Evolutionary conservation across 305 asterid genomes (phyloP), one percentile per base, ranked within the genome.

Genomic region (Solanum hybrid): DNA sequence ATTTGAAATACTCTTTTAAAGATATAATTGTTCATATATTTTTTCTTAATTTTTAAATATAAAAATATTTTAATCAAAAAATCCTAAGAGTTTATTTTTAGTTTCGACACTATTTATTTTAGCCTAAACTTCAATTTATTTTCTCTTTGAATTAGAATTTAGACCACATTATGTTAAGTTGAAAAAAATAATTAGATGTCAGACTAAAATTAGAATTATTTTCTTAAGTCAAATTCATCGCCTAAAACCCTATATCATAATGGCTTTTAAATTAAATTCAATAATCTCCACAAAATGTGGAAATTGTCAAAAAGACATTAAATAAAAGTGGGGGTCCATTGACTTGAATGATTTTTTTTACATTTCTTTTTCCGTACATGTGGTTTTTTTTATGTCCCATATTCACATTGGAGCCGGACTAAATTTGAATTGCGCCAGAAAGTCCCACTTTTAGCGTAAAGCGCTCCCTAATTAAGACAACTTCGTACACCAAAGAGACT

Each of bases 401-500:
- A 57, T 18, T 0, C n/a, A 51, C n/a, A 18, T 51, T 6, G 0
- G 2, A 1, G 2, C 0, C 0, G 4, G 26, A 20, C 2, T 61
- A 61, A 61, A 61, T 61, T 61, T 61, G 1, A 7, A 61, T 61
- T 20, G 10, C 0, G 0, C 1, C 10, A 0, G 1, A 57, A 57
- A 20, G 11, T 57, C 11, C 4, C 11, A 57, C 4, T 18, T 20
- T 57, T 57, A 57, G 5, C 0, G 1, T 51, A 51, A 51, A 16
- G 0, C 11, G 0, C 26, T 20, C 11, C 4, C 1, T 7, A 61
- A 61, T 61, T 61, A 61, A 20, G 11, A 1, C 5, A 61, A 20
- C 2, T 7, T 7, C 26, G 1, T 20, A 61, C 11, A 20, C 1
- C 11, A 20, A 20, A 61, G 2, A 3, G 26, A 61, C 26, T 20